phyloP scores from a whole-genome alignment of 179 eudicot genomes.

The Spinacia oleracea region DNA sequence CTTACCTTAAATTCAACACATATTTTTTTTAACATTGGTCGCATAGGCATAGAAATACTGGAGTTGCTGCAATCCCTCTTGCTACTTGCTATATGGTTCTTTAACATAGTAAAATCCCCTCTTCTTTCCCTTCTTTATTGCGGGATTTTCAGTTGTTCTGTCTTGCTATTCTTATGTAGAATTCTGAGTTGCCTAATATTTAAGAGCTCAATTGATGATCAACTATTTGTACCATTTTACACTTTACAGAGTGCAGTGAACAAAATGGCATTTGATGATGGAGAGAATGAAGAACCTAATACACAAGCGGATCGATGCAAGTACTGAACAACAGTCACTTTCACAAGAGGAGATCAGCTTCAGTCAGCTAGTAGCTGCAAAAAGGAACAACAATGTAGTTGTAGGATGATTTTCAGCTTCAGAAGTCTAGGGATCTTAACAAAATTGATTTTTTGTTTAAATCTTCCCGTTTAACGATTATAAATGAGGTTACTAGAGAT shows the following conservation, averaged over 20 bases:
- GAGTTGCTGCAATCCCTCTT: background rate
- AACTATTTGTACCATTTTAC: background rate
- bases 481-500: too few species aligned
- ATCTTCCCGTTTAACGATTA: background rate
- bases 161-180: background rate
- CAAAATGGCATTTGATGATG: background rate
- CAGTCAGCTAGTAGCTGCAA: background rate
- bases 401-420: background rate
- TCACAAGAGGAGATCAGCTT: background rate
- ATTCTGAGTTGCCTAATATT: background rate
- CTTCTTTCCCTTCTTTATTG: background rate
- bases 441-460: background rate
- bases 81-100: background rate
- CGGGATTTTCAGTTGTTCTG: background rate
- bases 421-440: background rate
- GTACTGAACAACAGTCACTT: background rate
- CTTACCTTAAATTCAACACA: too few species aligned
- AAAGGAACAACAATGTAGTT: background rate
- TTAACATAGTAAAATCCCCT: too few species aligned
- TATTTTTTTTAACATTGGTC: background rate
- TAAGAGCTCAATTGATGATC: background rate
- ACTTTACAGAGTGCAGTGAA: constrained; percentile 1
- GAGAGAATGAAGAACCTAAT: background rate
- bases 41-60: background rate
- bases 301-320: background rate